Evolutionary conservation across 2,329 filamentous ascomycete genomes (phyloP), one percentile per base, ranked within the genome.

Genomic region (Phoma sp.): DNA sequence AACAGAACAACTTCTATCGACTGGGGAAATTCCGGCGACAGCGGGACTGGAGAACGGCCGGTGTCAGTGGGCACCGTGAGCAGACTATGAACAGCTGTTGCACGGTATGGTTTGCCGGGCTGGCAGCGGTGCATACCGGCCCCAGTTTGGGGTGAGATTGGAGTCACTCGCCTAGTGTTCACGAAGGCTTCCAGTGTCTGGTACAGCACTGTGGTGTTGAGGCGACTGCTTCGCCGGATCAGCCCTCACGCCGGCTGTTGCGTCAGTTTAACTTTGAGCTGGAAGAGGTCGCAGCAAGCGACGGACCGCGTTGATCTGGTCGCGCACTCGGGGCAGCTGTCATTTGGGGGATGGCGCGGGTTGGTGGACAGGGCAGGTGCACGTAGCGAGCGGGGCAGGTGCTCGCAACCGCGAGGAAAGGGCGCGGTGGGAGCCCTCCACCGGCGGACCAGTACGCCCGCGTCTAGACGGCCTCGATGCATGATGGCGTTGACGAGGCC

Each of bases 261-360:
- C 52, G 46, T 50, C 52, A 50, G 42, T 46, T 47, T 42, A 47
- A 45, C 46, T 55, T 50, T 50, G 52, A 42, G 46, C 52, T 50
- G 41, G 37, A 18, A 32, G 52, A 55, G 46, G 52, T 55, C 18
- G 52, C 52, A 55, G 46, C 52, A 55, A 30, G 23, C 52, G 51
- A 45, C 51, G 41, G 52, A 55, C 52, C 52, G 52, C 37, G 52
- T 25, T 46, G 52, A 55, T 55, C 52, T 50, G 45, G 52, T 38
- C 46, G 46, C 40, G 52, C 36, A 35, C 41, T 46, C 52, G 52
- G 46, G 45, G 52, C 52, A 55, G 52, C 46, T 55, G 46, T 49
- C 52, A 42, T 36, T 50, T 50, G 7, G 30, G 50, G 52, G 36
- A 38, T 50, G 52, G 52, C 52, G 46, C 33, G 7, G 41, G 33